phyloP scores from a whole-genome alignment of 78 protist genomes.

The Anaeramoeba flamelloides region DNA sequence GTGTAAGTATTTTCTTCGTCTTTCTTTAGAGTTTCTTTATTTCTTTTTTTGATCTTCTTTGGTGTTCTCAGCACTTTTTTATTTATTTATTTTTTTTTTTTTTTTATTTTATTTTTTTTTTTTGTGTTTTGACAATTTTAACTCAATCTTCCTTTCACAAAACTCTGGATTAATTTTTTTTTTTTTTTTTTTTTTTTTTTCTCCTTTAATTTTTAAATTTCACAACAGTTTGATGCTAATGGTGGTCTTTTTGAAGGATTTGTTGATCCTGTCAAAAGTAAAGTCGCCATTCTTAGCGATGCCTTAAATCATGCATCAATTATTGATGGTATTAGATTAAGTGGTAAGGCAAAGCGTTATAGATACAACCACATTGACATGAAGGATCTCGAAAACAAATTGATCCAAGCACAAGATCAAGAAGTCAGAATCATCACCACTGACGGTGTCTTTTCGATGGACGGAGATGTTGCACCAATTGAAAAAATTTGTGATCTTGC shows the following conservation, averaged over 20 bases:
- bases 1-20: no score
- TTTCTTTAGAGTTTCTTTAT: no score
- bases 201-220: no score
- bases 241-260: conserved; percentile 36
- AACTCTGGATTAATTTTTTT: no score
- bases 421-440: conserved; percentile 20
- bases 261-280: conserved; percentile 24
- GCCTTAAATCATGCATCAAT: conserved; percentile 55
- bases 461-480: conserved; percentile 65
- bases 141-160: no score
- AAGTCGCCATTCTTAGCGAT: conserved; percentile 47
- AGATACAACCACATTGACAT: conserved; percentile 33
- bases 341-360: conserved; percentile 10
- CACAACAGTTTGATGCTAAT: conserved; percentile 1
- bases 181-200: no score
- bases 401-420: conserved; percentile 26
- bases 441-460: conserved; percentile 64
- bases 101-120: no score
- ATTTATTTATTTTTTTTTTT: no score
- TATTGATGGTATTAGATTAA: conserved; percentile 47
- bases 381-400: conserved; percentile 30
- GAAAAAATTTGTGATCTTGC: conserved; percentile 35
- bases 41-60: no score
- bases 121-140: no score
- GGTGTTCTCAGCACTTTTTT: no score